Evolutionary conservation across 495 filamentous ascomycete species (phyloP).

Genomic region (Parathielavia hyrcaniae): DNA sequence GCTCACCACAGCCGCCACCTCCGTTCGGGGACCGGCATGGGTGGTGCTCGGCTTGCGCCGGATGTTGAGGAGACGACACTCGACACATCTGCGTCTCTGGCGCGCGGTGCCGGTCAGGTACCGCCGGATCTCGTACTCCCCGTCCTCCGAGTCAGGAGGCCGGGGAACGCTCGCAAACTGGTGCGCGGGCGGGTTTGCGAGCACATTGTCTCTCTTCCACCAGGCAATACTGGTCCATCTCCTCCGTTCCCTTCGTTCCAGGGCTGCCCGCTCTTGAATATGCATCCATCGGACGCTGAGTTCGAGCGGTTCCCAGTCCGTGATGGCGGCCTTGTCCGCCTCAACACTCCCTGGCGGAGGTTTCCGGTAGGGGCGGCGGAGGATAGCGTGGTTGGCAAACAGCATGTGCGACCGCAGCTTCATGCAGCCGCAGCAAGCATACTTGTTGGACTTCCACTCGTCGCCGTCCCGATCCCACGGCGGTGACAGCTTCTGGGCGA

Average conservation of each 20-base stretch:
- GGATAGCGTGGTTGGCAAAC: slow-evolving; percentile 26
- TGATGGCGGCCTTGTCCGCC: slow-evolving; percentile 4
- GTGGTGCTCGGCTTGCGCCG: not conserved
- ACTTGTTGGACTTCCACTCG: slow-evolving; percentile 20
- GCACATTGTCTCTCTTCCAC: not conserved
- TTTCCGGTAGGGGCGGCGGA: slow-evolving; percentile 18
- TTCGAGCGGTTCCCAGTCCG: slow-evolving; percentile 21
- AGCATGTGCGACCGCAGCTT: slow-evolving; percentile 23
- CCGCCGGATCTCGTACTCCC: not conserved
- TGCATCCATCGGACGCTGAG: not conserved
- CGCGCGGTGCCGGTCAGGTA: slow-evolving; percentile 13
- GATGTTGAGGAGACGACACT: slow-evolving; percentile 3
- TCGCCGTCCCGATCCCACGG: not conserved
- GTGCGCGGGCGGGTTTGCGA: not conserved
- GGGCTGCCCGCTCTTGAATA: slow-evolving; percentile 3
- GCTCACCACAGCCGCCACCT: not conserved
- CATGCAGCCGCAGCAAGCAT: slow-evolving; percentile 28
- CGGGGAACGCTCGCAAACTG: not conserved
- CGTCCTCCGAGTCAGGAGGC: not conserved
- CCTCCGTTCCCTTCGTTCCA: not conserved
- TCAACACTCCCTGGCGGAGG: slow-evolving; percentile 22
- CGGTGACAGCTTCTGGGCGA: slow-evolving; percentile 10
- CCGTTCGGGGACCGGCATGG: not conserved
- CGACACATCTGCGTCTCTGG: slow-evolving; percentile 18
- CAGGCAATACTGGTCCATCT: not conserved